phyloP scores from a whole-genome alignment of 495 filamentous ascomycete species.

The Lasiosphaeris hirsuta region DNA sequence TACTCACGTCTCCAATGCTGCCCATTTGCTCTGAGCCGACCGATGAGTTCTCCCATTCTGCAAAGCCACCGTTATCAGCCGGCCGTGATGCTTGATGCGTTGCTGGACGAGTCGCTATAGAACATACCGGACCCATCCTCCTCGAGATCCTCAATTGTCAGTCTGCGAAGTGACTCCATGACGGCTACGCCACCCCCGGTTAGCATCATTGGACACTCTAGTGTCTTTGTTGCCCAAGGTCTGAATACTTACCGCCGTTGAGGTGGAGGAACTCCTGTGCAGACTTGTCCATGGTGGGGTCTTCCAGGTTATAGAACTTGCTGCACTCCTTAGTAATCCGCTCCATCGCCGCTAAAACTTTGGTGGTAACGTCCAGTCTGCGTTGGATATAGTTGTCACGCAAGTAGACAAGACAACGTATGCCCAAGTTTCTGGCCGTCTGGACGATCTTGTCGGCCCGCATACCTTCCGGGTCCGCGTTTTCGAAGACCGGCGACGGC shows the following conservation, averaged over 20 bases:
- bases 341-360: conserved; percentile 37
- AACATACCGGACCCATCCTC: conserved; percentile 56
- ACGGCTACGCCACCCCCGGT: conserved; percentile 33
- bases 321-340: conserved; percentile 42
- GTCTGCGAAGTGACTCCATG: conserved; percentile 35
- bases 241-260: conserved; percentile 35
- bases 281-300: conserved; percentile 34
- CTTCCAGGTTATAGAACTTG: conserved; percentile 37
- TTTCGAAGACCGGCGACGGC: conserved; percentile 26
- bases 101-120: conserved; percentile 39
- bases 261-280: conserved; percentile 37
- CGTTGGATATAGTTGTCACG: conserved; percentile 42
- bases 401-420: conserved; percentile 46
- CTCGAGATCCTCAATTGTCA: conserved; percentile 50
- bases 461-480: conserved; percentile 21
- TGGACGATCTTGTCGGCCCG: conserved; percentile 26
- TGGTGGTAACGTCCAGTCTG: conserved; percentile 38
- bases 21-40: conserved; percentile 39
- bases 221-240: no score
- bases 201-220: conserved; percentile 5
- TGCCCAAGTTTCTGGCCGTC: conserved; percentile 38
- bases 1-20: conserved; percentile 35
- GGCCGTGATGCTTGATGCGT: conserved; percentile 40
- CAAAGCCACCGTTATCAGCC: conserved; percentile 22
- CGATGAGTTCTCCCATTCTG: conserved; percentile 46